These are phyloP conservation scores for Cryptococcus floricola DNA, from an alignment of 1,284 basidiomycete species.

Conservation along the genomic window DNA sequence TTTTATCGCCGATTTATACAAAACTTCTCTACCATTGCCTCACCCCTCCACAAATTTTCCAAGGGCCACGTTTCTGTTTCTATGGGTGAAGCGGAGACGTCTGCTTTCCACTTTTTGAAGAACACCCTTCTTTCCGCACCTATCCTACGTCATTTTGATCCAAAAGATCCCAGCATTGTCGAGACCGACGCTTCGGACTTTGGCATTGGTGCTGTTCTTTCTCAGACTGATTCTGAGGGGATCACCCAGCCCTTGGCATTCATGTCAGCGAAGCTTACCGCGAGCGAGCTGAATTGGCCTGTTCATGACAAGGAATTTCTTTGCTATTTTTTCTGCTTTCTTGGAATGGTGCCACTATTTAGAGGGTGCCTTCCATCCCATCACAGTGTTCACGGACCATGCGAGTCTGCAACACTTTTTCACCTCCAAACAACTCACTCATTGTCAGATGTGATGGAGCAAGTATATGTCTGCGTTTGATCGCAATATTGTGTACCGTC, in stretches of 20 bases:
- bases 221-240: neutral
- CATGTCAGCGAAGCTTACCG: neutral
- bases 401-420: conserved; percentile 52
- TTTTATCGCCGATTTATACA: neutral
- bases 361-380: conserved; percentile 27
- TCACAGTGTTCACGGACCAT: conserved; percentile 51
- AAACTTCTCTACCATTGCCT: neutral
- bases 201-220: neutral
- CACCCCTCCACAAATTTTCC: neutral
- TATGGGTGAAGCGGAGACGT: neutral
- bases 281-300: conserved; percentile 40
- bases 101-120: neutral
- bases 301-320: conserved; percentile 54
- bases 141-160: neutral
- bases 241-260: neutral
- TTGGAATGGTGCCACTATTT: conserved; percentile 50
- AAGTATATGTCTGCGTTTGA: conserved; percentile 46
- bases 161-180: neutral
- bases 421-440: conserved; percentile 45
- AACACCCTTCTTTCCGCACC: neutral
- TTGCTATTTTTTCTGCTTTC: conserved; percentile 50
- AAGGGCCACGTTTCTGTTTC: neutral
- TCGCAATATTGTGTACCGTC: conserved; percentile 47
- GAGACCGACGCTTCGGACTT: neutral
- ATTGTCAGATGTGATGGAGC: conserved; percentile 51